Evolutionary conservation across 352 stramenopile genomes (phyloP).

Genomic region (Pythium folliculosum): DNA sequence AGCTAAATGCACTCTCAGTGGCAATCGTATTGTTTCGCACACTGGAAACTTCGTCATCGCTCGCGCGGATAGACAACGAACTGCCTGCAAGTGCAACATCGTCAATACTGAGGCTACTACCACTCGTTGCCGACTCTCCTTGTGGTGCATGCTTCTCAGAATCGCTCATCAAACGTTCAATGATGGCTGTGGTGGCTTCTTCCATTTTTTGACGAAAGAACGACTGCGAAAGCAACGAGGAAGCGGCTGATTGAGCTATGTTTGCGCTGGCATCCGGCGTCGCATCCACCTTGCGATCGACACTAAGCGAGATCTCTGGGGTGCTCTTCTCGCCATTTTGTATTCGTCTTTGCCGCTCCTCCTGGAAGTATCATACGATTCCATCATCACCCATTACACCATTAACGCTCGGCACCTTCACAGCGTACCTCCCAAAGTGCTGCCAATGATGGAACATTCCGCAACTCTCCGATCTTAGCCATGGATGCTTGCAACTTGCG

Average conservation of each 20-base stretch:
- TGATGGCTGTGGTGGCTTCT: constrained; percentile 55
- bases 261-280: constrained; percentile 20
- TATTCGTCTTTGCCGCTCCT: constrained; percentile 60
- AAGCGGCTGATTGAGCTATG: constrained; percentile 32
- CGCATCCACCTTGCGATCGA: constrained; percentile 41
- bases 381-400: not conserved
- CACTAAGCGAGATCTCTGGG: constrained; percentile 51
- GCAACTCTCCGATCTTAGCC: constrained; percentile 41
- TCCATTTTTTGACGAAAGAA: constrained; percentile 83
- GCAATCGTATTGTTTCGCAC: constrained; percentile 25
- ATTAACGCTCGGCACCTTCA: not conserved
- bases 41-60: constrained; percentile 6
- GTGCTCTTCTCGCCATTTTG: constrained; percentile 53
- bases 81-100: not conserved
- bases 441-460: constrained; percentile 75
- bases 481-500: constrained; percentile 45
- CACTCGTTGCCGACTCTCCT: not conserved
- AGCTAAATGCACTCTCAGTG: constrained; percentile 33
- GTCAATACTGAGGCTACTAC: constrained; percentile 3
- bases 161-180: constrained; percentile 44
- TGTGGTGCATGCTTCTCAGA: constrained; percentile 1
- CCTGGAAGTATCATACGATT: constrained; percentile 34
- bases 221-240: constrained; percentile 75
- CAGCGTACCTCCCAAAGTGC: constrained; percentile 78
- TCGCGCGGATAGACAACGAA: constrained; percentile 4